Conservation (phyloP, 2,329 filamentous ascomycete genomes). For the Cladosporium sp. region DNA sequence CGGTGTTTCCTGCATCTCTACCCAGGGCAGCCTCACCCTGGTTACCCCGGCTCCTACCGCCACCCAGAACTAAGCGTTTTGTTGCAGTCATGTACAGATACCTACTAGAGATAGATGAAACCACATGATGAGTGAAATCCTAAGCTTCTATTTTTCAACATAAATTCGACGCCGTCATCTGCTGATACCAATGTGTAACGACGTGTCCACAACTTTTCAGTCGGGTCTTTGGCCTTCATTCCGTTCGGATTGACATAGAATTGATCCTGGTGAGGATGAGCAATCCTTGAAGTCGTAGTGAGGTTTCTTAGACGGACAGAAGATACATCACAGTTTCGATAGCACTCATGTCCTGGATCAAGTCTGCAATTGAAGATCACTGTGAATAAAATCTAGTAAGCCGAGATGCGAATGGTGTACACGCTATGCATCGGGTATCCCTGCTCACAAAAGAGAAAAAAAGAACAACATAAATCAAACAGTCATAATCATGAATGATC, state of each 20-base stretch:
- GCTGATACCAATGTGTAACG: too few species aligned
- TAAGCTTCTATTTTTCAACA: too few species aligned
- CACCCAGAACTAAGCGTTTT: neutral
- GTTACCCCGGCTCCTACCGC: constrained; percentile 11
- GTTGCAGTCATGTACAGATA: neutral
- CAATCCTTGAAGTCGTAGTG: too few species aligned
- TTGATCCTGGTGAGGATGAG: too few species aligned
- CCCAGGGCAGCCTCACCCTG: constrained; percentile 17
- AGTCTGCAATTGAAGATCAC: neutral
- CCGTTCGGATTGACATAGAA: too few species aligned
- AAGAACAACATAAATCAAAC: neutral
- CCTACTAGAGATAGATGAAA: neutral
- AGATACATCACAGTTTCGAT: too few species aligned
- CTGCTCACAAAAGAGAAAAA: neutral
- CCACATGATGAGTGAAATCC: neutral
- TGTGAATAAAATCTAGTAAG: neutral
- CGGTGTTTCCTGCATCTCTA: constrained; percentile 16
- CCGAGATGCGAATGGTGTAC: neutral
- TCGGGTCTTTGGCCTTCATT: too few species aligned
- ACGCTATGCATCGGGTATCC: constrained; percentile 12
- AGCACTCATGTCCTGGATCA: too few species aligned
- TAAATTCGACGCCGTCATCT: too few species aligned
- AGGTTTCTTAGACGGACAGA: too few species aligned
- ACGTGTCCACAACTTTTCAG: too few species aligned
- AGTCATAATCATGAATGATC: neutral